These are phyloP conservation scores for Penicillium verhagenii DNA, from an alignment of 495 filamentous ascomycete species.

Conservation along the genomic window DNA sequence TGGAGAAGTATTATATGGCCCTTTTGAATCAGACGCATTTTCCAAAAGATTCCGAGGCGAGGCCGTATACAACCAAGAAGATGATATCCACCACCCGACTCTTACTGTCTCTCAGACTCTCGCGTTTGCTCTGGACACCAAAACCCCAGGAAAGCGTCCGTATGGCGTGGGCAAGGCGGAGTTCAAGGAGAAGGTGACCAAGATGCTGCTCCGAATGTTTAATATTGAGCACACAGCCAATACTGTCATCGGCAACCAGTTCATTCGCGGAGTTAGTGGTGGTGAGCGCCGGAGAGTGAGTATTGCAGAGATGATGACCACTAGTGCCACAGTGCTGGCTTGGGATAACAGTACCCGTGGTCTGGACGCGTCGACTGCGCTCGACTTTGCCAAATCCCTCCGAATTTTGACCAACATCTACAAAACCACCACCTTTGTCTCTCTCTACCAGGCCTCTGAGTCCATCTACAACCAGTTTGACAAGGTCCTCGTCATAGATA, in stretches of 20 bases:
- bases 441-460: constrained; percentile 80
- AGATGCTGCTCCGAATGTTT: constrained; percentile 79
- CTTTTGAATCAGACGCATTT: constrained; percentile 59
- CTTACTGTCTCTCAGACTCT: constrained; percentile 83
- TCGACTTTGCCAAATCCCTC: constrained; percentile 70
- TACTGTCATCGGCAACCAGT: constrained; percentile 78
- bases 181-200: constrained; percentile 69
- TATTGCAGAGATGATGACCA: constrained; percentile 62
- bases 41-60: constrained; percentile 73
- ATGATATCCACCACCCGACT: constrained; percentile 77
- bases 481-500: constrained; percentile 81
- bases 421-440: constrained; percentile 76
- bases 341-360: constrained; percentile 89
- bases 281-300: constrained; percentile 56
- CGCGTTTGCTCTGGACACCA: constrained; percentile 78
- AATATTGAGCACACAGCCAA: constrained; percentile 81
- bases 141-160: constrained; percentile 71
- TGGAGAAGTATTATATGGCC: constrained; percentile 79
- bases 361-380: constrained; percentile 77
- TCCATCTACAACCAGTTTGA: constrained; percentile 85
- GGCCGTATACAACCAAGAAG: constrained; percentile 83
- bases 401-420: constrained; percentile 77
- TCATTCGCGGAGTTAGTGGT: constrained; percentile 80
- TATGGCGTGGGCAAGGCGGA: constrained; percentile 61
- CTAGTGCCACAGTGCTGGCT: constrained; percentile 66